Evolutionary conservation across 495 filamentous ascomycete genomes (phyloP).

Genomic region (Emericellopsis terricola): DNA sequence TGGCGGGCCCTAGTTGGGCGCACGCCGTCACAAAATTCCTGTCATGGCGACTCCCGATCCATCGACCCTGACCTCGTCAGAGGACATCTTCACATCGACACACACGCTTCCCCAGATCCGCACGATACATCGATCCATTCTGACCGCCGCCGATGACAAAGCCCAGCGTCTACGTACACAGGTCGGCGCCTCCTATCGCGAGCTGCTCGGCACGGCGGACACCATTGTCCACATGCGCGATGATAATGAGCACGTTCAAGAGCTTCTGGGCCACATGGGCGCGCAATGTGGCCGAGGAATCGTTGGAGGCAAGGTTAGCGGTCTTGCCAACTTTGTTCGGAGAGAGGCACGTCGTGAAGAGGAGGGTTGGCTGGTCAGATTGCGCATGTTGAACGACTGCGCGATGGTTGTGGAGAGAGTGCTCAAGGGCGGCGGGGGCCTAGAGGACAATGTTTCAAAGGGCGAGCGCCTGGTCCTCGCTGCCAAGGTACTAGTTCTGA

Average conservation of each 20-base stretch:
- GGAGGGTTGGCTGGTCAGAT: constrained; percentile 15
- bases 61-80: constrained; percentile 39
- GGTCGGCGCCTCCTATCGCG: constrained; percentile 86
- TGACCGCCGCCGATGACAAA: constrained; percentile 49
- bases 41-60: constrained; percentile 21
- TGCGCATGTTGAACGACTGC: constrained; percentile 22
- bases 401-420: constrained; percentile 16
- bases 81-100: constrained; percentile 58
- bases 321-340: constrained; percentile 40
- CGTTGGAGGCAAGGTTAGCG: constrained; percentile 47
- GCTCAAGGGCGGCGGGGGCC: constrained; percentile 7
- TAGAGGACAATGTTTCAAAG: constrained; percentile 28
- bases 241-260: constrained; percentile 58
- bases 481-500: constrained; percentile 67
- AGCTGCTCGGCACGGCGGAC: constrained; percentile 83
- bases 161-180: constrained; percentile 74
- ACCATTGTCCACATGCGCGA: constrained; percentile 76
- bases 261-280: constrained; percentile 50
- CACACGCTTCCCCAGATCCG: constrained; percentile 45
- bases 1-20: too few relatives aligned
- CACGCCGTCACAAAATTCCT: too few relatives aligned
- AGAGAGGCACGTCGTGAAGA: constrained; percentile 23
- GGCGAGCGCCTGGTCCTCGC: constrained; percentile 45
- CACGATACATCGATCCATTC: constrained; percentile 34
- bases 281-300: constrained; percentile 56